These are phyloP conservation scores for Suillus lakei DNA, from an alignment of 768 basidiomycete species.

Conservation along the genomic window DNA sequence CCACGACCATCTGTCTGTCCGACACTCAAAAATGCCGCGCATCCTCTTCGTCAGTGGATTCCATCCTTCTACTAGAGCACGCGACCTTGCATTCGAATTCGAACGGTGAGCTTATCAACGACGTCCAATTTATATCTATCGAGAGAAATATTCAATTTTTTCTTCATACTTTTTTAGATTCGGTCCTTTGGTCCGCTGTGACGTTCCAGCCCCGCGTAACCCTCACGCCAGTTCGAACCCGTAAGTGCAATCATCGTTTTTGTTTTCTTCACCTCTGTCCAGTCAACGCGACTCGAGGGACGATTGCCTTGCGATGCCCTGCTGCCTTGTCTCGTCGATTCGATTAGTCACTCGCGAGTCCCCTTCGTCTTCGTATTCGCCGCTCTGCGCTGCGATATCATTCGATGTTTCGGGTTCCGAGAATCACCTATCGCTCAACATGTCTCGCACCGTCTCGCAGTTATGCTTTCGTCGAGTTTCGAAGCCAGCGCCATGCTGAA, in stretches of 20 bases:
- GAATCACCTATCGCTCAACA: conserved; percentile 61
- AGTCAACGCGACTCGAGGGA: conserved; percentile 42
- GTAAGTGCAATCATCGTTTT: conserved; percentile 58
- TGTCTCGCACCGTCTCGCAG: conserved; percentile 57
- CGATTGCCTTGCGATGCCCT: conserved; percentile 27
- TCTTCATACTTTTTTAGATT: conserved; percentile 53
- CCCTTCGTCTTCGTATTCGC: conserved; percentile 34
- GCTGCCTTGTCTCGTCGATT: conserved; percentile 33
- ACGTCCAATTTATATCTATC: not conserved
- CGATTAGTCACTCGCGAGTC: conserved; percentile 34
- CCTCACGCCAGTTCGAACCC: conserved; percentile 75
- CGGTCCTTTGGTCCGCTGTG: conserved; percentile 85
- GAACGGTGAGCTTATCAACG: conserved; percentile 62
- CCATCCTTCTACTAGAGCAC: conserved; percentile 79
- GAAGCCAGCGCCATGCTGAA: conserved; percentile 76
- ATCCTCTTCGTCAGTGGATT: conserved; percentile 90
- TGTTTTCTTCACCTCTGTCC: conserved; percentile 36
- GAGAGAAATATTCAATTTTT: conserved; percentile 13
- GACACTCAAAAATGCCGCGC: conserved; percentile 60
- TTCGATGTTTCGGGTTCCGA: conserved; percentile 42
- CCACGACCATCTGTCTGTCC: conserved; percentile 22
- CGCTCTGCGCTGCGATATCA: conserved; percentile 32
- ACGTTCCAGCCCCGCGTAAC: conserved; percentile 87
- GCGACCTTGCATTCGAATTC: conserved; percentile 86
- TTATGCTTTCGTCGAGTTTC: conserved; percentile 88